Evolutionary conservation across 768 basidiomycete species (phyloP).

Genomic region (Tylopilus sp.): DNA sequence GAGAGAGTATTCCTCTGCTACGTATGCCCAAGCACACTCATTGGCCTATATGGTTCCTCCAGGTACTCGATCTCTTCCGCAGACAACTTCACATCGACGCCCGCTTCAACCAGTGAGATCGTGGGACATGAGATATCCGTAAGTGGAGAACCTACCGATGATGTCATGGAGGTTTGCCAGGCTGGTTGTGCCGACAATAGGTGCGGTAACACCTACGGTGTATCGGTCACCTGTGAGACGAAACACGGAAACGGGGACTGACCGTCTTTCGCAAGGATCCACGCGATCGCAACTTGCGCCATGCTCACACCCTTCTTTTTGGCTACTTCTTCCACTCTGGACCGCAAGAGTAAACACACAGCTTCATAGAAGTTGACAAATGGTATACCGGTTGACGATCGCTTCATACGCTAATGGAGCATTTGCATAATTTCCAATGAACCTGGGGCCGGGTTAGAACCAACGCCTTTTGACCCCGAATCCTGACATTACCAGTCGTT

Average conservation of each 20-base stretch:
- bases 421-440: slow-evolving; percentile 22
- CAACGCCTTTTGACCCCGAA: not conserved
- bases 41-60: slow-evolving; percentile 43
- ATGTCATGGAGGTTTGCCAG: slow-evolving; percentile 39
- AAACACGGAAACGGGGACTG: not conserved
- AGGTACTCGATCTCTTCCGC: slow-evolving; percentile 48
- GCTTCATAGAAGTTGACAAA: not conserved
- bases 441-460: slow-evolving; percentile 19
- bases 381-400: slow-evolving; percentile 27
- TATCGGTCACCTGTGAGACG: not conserved
- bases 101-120: slow-evolving; percentile 19
- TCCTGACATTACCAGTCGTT: slow-evolving; percentile 20
- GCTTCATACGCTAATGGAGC: slow-evolving; percentile 24
- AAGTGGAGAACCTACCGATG: slow-evolving; percentile 28
- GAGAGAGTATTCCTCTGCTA: not conserved
- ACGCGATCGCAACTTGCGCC: slow-evolving; percentile 43
- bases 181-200: slow-evolving; percentile 44
- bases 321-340: slow-evolving; percentile 41
- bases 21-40: slow-evolving; percentile 38
- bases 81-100: slow-evolving; percentile 41
- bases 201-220: slow-evolving; percentile 35
- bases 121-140: not conserved
- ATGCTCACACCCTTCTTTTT: slow-evolving; percentile 36
- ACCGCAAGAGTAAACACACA: not conserved
- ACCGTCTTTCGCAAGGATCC: slow-evolving; percentile 34